Evolutionary conservation across 2,329 filamentous ascomycete genomes (phyloP).

Genomic region (Aspergillus melleus): DNA sequence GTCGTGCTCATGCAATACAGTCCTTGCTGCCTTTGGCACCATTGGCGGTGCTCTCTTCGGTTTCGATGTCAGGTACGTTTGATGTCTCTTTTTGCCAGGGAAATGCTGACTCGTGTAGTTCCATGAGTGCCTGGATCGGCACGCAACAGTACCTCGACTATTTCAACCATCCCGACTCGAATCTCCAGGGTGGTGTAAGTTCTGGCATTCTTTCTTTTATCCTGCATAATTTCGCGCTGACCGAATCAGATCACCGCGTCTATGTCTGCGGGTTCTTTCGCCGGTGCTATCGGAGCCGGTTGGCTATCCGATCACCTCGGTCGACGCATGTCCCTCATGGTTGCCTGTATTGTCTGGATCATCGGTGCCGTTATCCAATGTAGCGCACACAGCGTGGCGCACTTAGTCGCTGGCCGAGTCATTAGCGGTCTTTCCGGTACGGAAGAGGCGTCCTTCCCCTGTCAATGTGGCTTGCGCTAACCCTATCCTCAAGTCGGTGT

Average conservation of each 20-base stretch:
- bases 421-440: constrained; percentile 39
- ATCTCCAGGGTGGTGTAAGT: constrained; percentile 38
- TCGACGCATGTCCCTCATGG: constrained; percentile 44
- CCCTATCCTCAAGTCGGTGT: constrained; percentile 35
- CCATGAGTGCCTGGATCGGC: constrained; percentile 49
- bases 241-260: constrained; percentile 63
- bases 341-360: constrained; percentile 34
- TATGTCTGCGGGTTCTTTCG: constrained; percentile 70
- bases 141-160: constrained; percentile 55
- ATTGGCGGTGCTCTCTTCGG: constrained; percentile 59
- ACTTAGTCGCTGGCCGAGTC: constrained; percentile 52
- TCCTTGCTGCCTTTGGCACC: constrained; percentile 57
- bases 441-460: neutral
- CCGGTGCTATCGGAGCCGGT: constrained; percentile 55
- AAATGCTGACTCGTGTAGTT: constrained; percentile 22
- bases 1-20: constrained; percentile 4
- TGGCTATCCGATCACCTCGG: constrained; percentile 37
- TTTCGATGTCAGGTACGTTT: constrained; percentile 59
- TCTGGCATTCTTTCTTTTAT: neutral
- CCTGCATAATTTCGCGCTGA: neutral
- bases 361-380: constrained; percentile 36
- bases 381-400: constrained; percentile 32
- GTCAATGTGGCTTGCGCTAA: neutral
- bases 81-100: neutral
- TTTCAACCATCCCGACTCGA: constrained; percentile 50